phyloP scores from a whole-genome alignment of 139 green algal species.

The Dunaliella sp. region DNA sequence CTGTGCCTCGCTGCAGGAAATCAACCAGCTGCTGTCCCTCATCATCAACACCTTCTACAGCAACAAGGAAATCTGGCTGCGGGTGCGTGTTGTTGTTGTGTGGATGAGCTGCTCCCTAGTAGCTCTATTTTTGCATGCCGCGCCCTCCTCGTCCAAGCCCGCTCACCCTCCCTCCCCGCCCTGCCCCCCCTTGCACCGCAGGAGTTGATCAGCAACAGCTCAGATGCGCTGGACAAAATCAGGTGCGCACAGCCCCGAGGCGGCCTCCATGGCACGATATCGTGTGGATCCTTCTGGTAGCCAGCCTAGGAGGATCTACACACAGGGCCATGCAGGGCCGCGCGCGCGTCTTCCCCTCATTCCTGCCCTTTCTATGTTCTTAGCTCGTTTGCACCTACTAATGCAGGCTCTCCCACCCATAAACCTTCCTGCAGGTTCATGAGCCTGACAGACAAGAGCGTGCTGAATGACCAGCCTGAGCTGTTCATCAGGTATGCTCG shows the following conservation, averaged over 20 bases:
- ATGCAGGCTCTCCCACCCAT: too few relatives aligned
- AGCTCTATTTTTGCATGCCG: background rate
- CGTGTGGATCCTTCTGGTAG: background rate
- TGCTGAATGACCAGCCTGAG: slow-evolving; percentile 90
- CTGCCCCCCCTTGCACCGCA: too few relatives aligned
- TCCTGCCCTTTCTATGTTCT: too few relatives aligned
- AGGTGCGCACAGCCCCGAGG: slow-evolving; percentile 12
- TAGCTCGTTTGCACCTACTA: too few relatives aligned
- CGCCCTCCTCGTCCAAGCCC: background rate
- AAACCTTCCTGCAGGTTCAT: background rate
- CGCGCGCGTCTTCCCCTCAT: too few relatives aligned
- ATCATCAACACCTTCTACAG: slow-evolving; percentile 99
- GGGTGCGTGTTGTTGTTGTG: background rate
- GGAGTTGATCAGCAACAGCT: slow-evolving; percentile 95
- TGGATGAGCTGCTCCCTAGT: background rate
- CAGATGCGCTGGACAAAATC: slow-evolving; percentile 99
- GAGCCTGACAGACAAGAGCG: slow-evolving; percentile 67
- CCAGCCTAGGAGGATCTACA: background rate
- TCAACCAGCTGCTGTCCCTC: slow-evolving; percentile 98
- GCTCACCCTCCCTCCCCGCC: slow-evolving; percentile 67
- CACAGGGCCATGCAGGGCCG: background rate
- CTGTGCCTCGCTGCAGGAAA: too few relatives aligned
- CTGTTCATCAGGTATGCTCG: slow-evolving; percentile 85
- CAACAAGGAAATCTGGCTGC: slow-evolving; percentile 98
- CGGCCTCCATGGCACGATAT: background rate